Evolutionary conservation across 192 early-diverging fungal species (phyloP).

Genomic region (Obelidium mucronatum): DNA sequence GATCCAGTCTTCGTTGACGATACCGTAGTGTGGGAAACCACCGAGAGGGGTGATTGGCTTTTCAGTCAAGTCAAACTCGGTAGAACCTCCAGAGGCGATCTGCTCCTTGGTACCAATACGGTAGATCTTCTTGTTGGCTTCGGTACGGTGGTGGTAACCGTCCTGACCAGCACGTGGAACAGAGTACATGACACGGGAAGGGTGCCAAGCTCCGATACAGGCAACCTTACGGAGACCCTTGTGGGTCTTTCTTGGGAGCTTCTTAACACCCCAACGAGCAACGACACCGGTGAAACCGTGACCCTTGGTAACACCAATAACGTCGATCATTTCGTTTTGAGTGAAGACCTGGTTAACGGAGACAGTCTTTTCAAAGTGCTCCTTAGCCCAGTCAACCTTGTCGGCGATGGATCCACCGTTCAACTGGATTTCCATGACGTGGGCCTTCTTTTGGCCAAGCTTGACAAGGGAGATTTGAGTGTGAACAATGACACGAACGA

Average conservation of each 20-base stretch:
- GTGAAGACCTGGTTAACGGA: conserved; percentile 90
- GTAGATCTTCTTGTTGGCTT: conserved; percentile 99
- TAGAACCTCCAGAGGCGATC: conserved; percentile 83
- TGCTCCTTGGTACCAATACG: conserved; percentile 88
- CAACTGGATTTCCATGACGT: conserved; percentile 99
- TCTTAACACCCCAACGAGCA: conserved; percentile 99
- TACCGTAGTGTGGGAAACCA: conserved; percentile 99
- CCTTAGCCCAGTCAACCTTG: conserved; percentile 98
- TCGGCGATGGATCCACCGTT: conserved; percentile 96
- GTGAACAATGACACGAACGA: conserved; percentile 97
- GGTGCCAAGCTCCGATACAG: conserved; percentile 99
- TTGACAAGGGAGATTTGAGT: conserved; percentile 96
- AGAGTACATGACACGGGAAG: conserved; percentile 95
- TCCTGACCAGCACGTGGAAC: conserved; percentile 99
- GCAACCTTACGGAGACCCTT: conserved; percentile 99
- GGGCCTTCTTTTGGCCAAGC: conserved; percentile 98
- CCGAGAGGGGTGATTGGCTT: conserved; percentile 98
- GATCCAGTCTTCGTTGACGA: conserved; percentile 97
- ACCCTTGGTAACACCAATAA: conserved; percentile 99
- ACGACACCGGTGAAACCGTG: conserved; percentile 99
- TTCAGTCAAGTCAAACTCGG: conserved; percentile 95
- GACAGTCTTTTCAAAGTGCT: conserved; percentile 98
- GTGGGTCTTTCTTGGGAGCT: conserved; percentile 99
- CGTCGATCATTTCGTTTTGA: conserved; percentile 99
- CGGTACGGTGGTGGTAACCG: conserved; percentile 99